phyloP scores from a whole-genome alignment of 2,329 filamentous ascomycete species.

The Pseudocercospora cruenta region DNA sequence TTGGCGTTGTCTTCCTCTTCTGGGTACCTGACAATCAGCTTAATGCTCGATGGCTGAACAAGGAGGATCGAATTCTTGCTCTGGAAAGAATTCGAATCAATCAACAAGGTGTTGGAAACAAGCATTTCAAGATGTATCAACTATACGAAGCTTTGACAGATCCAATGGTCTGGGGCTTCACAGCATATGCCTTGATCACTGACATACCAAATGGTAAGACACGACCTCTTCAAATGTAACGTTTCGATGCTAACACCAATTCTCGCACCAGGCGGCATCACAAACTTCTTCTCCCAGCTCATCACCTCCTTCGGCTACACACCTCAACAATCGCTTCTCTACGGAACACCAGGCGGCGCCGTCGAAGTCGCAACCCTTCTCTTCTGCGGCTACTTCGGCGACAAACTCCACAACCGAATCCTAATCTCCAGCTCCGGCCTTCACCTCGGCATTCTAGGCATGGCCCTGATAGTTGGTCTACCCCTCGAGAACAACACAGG shows the following conservation, averaged over 20 bases:
- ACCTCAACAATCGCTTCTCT: constrained; percentile 63
- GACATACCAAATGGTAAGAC: constrained; percentile 62
- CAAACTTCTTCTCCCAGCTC: constrained; percentile 65
- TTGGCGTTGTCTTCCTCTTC: constrained; percentile 51
- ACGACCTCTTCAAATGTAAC: too few relatives aligned
- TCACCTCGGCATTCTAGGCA: constrained; percentile 59
- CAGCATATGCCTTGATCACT: constrained; percentile 59
- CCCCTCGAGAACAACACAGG: constrained; percentile 62
- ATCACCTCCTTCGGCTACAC: constrained; percentile 69
- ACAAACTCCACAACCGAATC: constrained; percentile 60
- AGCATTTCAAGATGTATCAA: constrained; percentile 56
- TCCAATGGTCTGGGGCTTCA: constrained; percentile 64
- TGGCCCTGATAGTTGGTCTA: constrained; percentile 67
- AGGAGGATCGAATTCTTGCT: constrained; percentile 68
- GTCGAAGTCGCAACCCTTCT: constrained; percentile 65
- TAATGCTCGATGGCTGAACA: constrained; percentile 65
- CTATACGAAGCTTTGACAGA: constrained; percentile 62
- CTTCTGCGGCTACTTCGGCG: constrained; percentile 60
- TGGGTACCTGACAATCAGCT: constrained; percentile 62
- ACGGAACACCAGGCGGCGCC: constrained; percentile 67
- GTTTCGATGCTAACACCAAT: constrained; percentile 12
- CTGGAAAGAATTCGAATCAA: constrained; percentile 74
- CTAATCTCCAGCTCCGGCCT: constrained; percentile 59
- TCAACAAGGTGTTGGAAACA: constrained; percentile 72
- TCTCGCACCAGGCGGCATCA: constrained; percentile 49